phyloP scores from a whole-genome alignment of 495 filamentous ascomycete species.

The Annulohypoxylon moriforme region DNA sequence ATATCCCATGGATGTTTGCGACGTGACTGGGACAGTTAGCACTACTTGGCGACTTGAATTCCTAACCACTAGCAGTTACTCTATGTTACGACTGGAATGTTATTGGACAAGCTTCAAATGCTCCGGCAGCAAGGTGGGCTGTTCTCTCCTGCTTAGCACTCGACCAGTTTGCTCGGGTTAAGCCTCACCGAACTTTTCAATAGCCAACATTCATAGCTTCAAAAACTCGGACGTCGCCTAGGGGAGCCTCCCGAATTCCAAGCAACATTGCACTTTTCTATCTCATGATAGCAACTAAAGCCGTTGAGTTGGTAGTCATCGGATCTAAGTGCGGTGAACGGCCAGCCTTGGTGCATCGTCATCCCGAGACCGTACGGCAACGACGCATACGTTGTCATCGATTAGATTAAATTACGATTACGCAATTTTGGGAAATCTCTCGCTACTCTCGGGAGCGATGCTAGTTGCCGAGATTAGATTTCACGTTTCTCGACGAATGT shows the following conservation, averaged over 20 bases:
- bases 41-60: not conserved
- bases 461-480: not conserved
- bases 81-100: slow-evolving; percentile 30
- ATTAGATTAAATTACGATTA: not conserved
- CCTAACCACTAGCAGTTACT: not conserved
- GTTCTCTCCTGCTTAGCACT: slow-evolving; percentile 12
- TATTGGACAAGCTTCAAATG: slow-evolving; percentile 3
- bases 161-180: not conserved
- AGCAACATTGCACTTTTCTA: slow-evolving; percentile 4
- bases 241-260: not conserved
- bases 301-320: not conserved
- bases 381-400: not conserved
- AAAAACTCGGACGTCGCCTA: slow-evolving; percentile 8
- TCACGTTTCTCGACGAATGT: not conserved
- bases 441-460: not conserved
- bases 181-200: not conserved
- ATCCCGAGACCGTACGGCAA: not conserved
- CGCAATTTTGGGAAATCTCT: not conserved
- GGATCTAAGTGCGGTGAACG: not conserved
- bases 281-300: not conserved
- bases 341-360: not conserved
- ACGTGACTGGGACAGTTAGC: not conserved
- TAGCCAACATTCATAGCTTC: slow-evolving; percentile 7
- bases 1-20: slow-evolving; percentile 13
- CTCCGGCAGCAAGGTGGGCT: slow-evolving; percentile 12